Conservation (phyloP, 2,329 filamentous ascomycete genomes). For the Ophiognomonia clavigignenti-juglandacearum region DNA sequence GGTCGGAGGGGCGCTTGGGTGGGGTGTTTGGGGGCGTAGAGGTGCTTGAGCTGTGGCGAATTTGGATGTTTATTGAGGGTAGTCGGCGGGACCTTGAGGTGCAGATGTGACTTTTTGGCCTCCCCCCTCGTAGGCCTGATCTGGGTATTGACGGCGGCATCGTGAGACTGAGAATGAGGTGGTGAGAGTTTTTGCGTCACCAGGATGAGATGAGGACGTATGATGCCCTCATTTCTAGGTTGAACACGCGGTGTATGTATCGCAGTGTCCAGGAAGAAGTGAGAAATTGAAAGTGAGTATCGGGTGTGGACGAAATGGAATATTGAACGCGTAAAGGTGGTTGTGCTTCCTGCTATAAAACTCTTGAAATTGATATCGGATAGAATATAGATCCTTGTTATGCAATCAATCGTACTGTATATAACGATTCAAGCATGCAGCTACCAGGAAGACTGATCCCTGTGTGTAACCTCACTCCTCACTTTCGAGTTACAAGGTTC, state of each 20-base stretch:
- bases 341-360: too few relatives aligned
- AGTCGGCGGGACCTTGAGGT: too few relatives aligned
- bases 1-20: slow-evolving; percentile 36
- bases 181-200: neutral
- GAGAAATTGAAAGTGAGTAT: too few relatives aligned
- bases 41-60: neutral
- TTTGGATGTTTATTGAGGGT: neutral
- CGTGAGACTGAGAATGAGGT: neutral
- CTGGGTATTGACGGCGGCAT: slow-evolving; percentile 5
- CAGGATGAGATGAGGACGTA: neutral
- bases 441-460: too few relatives aligned
- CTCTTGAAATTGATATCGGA: too few relatives aligned
- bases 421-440: too few relatives aligned
- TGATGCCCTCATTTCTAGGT: neutral
- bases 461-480: too few relatives aligned
- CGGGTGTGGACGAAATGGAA: too few relatives aligned
- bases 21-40: neutral
- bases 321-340: too few relatives aligned
- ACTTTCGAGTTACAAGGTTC: too few relatives aligned
- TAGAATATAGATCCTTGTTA: too few relatives aligned
- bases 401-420: too few relatives aligned
- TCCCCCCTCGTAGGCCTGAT: neutral
- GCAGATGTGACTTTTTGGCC: neutral
- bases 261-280: neutral
- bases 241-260: neutral